Percentiles rank a stretch among this genome's conserved stretches.
Evolutionary conservation across 164 flowering plant species (phyloP).

Genomic region (Nelumbo lutea): DNA sequence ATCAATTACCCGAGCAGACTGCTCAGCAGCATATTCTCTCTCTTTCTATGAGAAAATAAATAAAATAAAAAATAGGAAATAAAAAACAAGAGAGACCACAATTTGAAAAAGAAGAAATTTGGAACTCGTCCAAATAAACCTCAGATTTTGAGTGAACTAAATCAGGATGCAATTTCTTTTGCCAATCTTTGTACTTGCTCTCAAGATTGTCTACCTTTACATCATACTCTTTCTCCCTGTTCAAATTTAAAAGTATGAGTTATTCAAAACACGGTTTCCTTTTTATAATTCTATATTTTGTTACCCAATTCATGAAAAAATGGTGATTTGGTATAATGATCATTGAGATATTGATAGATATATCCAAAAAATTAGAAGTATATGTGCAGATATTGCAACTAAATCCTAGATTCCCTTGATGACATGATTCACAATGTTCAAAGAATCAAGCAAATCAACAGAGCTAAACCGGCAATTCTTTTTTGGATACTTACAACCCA

Average conservation of each 20-base stretch:
- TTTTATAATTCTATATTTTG: background rate
- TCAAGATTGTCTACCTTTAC: constrained; percentile 53
- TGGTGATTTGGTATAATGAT: no score
- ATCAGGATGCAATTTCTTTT: constrained; percentile 97
- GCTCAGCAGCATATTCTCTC: constrained; percentile 86
- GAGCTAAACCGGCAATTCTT: background rate
- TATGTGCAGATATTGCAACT: no score
- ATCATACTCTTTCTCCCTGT: constrained; percentile 61
- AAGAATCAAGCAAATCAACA: background rate
- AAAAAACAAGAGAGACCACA: background rate
- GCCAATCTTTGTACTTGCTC: constrained; percentile 89
- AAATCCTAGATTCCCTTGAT: no score
- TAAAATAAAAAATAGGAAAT: background rate
- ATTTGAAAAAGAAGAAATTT: background rate
- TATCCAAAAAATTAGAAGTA: no score
- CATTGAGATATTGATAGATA: no score
- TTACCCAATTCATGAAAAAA: background rate
- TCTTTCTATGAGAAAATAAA: constrained; percentile 47
- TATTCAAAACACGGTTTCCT: background rate
- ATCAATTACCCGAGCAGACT: constrained; percentile 85
- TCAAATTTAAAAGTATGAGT: background rate
- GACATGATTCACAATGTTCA: background rate
- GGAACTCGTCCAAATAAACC: constrained; percentile 30
- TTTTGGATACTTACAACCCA: constrained; percentile 50
- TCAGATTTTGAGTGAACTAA: constrained; percentile 86